Evolutionary conservation across 345 rosid species (phyloP), one percentile per base, ranked within the genome.

Genomic region (Mangifera indica): DNA sequence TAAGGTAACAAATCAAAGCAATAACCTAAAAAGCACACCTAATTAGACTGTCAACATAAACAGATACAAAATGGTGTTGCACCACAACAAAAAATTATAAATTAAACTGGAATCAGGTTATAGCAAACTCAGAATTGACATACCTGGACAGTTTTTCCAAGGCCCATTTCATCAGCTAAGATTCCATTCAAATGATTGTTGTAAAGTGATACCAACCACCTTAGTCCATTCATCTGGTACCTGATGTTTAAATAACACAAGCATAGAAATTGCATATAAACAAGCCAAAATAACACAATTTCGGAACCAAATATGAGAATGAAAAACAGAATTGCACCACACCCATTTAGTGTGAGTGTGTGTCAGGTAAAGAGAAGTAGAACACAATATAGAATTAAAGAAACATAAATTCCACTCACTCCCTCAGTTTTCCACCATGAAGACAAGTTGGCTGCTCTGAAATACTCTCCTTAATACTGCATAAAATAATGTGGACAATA

Each of bases 81-180:
- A 60, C 29, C 52, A 45, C 21, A 37, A 46, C 54, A 70, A 71
- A 60, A 29, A 72, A 66, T 72, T 42, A 53, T 29, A 52, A 24
- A 73, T 49, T 56, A 55, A n/a, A 64, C 25, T 9, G 49, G 22
- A 65, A 57, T 62, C n/a, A 26, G 24, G 71, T 48, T 24, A 63
- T 20, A 61, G 70, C 7, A 53, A 34, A 34, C 70, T 56, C 46
- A 74, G 24, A 67, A 37, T 29, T 49, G 71, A 45, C 3, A 60
- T 74, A 86, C 97, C 97, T 93, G 98, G 73, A 93, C 98, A 69
- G 98, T 93, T 91, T 93, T 93, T 40, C 98, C 98, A 55, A 93
- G 93, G 70, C 98, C 98, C 98, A 93, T 93, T 82, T 93, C 98
- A 87, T 93, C 98, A 79, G 98, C 98, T 67, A 93, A 90, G 71